Percentiles rank a stretch among this genome's conserved stretches.
These are phyloP conservation scores for Aspergillus versicolor DNA, from an alignment of 2,329 filamentous ascomycete genomes.

Conservation along the genomic window DNA sequence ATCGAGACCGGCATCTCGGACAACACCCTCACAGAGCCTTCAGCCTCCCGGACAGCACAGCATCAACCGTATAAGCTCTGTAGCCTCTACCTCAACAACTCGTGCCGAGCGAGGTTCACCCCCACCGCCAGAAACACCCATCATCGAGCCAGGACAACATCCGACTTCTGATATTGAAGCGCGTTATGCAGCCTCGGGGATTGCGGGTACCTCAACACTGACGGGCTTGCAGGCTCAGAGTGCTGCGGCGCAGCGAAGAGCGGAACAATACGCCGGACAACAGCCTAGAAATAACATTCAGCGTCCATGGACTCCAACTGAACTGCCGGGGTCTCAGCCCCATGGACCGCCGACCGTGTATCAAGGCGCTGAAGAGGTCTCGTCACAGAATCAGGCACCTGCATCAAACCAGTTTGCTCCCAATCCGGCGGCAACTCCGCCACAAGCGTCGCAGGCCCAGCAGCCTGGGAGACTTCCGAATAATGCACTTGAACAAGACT, in stretches of 20 bases:
- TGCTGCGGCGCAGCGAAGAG: constrained; percentile 75
- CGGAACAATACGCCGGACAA: constrained; percentile 71
- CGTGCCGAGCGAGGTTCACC: constrained; percentile 89
- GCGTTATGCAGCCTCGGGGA: constrained; percentile 85
- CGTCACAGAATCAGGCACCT: constrained; percentile 38
- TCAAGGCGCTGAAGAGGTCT: constrained; percentile 74
- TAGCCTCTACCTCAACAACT: constrained; percentile 89
- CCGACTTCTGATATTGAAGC: constrained; percentile 83
- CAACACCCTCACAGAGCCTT: constrained; percentile 34
- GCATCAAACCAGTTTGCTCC: constrained; percentile 38
- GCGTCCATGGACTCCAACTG: constrained; percentile 93
- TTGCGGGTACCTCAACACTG: constrained; percentile 79
- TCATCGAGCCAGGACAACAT: constrained; percentile 69
- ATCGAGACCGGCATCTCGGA: constrained; percentile 22
- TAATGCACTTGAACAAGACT: constrained; percentile 80
- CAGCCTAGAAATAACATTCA: constrained; percentile 38
- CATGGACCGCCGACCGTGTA: constrained; percentile 91
- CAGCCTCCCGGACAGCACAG: constrained; percentile 51
- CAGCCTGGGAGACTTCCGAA: constrained; percentile 50
- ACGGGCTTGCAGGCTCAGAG: constrained; percentile 73
- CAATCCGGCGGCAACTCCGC: constrained; percentile 24
- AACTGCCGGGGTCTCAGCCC: constrained; percentile 78
- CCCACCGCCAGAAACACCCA: constrained; percentile 88
- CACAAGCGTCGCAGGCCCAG: constrained; percentile 18
- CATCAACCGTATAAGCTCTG: constrained; percentile 69